Evolutionary conservation across 2,329 filamentous ascomycete genomes (phyloP).

Genomic region (Anthostomella pinea): DNA sequence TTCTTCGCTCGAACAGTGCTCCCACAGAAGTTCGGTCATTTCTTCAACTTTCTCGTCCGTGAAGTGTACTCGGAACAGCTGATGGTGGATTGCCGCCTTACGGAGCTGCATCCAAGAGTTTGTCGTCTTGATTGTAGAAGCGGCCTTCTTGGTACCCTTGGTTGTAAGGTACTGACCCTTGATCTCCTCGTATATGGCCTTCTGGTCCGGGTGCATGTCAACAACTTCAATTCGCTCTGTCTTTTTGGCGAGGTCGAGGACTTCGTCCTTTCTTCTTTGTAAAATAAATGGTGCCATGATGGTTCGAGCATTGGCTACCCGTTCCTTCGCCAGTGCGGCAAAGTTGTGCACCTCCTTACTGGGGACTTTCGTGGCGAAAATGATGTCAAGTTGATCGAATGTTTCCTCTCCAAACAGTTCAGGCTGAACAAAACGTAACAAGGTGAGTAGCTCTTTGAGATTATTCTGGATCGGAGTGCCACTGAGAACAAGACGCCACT

Average conservation of each 20-base stretch:
- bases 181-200: slow-evolving; percentile 66
- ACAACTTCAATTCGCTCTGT: slow-evolving; percentile 76
- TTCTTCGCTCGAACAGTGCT: slow-evolving; percentile 58
- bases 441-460: slow-evolving; percentile 82
- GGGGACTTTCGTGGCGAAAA: slow-evolving; percentile 90
- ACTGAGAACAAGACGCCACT: slow-evolving; percentile 83
- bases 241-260: slow-evolving; percentile 83
- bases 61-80: slow-evolving; percentile 82
- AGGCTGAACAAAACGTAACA: slow-evolving; percentile 93
- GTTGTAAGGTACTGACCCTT: slow-evolving; percentile 62
- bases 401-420: slow-evolving; percentile 69
- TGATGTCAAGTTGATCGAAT: slow-evolving; percentile 74
- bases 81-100: slow-evolving; percentile 86
- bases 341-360: slow-evolving; percentile 77
- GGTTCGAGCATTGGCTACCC: slow-evolving; percentile 80
- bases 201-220: slow-evolving; percentile 71
- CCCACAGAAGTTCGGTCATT: slow-evolving; percentile 75
- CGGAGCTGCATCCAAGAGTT: slow-evolving; percentile 87
- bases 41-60: slow-evolving; percentile 69
- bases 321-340: slow-evolving; percentile 79
- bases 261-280: slow-evolving; percentile 88
- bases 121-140: slow-evolving; percentile 49
- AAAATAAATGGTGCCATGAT: slow-evolving; percentile 96
- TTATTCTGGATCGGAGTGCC: slow-evolving; percentile 96
- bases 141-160: slow-evolving; percentile 58